Evolutionary conservation across 2,329 filamentous ascomycete species (phyloP).

Genomic region (Rhinocladiella mackenziei): DNA sequence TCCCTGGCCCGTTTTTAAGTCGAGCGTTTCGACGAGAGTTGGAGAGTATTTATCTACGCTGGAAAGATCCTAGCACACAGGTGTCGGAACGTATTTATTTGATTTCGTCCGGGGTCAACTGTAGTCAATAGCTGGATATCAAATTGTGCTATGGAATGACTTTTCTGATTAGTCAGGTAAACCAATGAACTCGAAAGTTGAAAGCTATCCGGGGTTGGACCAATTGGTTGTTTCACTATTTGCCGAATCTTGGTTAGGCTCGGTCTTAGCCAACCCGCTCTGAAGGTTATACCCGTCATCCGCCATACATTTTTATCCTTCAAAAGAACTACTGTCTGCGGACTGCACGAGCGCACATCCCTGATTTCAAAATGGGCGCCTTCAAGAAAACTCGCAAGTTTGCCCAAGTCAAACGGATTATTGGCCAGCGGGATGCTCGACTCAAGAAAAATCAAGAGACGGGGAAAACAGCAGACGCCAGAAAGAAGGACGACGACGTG

Average conservation of each 20-base stretch:
- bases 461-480: constrained; percentile 52
- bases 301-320: constrained; percentile 13
- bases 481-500: constrained; percentile 60
- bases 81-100: too few relatives aligned
- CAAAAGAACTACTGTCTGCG: neutral
- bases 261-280: constrained; percentile 12
- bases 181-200: too few relatives aligned
- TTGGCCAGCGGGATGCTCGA: constrained; percentile 73
- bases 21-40: too few relatives aligned
- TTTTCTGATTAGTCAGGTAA: too few relatives aligned
- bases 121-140: too few relatives aligned
- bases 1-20: too few relatives aligned
- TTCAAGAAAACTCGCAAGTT: constrained; percentile 92
- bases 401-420: constrained; percentile 73
- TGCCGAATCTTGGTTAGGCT: constrained; percentile 13
- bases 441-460: constrained; percentile 76
- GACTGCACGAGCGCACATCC: neutral
- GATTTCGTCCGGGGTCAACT: too few relatives aligned
- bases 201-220: too few relatives aligned
- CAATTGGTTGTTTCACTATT: too few relatives aligned
- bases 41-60: too few relatives aligned
- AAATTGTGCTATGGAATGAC: too few relatives aligned
- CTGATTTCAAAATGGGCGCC: constrained; percentile 64
- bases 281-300: constrained; percentile 11
- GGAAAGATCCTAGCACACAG: too few relatives aligned